Evolutionary conservation across 2,329 filamentous ascomycete genomes (phyloP), one percentile per base, ranked within the genome.

Genomic region (Capronia americana): DNA sequence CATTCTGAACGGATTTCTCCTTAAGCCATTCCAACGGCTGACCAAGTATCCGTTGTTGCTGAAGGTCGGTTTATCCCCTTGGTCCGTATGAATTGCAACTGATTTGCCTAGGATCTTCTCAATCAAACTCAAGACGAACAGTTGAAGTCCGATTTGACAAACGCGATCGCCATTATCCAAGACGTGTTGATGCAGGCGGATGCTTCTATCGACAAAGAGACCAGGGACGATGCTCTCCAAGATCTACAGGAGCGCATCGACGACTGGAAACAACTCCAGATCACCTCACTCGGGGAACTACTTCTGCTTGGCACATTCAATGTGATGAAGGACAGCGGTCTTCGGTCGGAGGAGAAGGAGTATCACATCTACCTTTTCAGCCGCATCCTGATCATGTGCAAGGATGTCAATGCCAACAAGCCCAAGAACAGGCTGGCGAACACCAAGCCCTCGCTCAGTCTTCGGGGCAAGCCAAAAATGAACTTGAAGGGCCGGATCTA

Each of bases 311-410:
- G 95, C 38, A 91, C 93, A 32, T 96, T 97, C 78, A 93, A 92
- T 0, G 94, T 99, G 48, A 83, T 97, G 34, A 98, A 96, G 73
- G 86, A 86, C 48, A 86, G 88, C 26, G 65, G 51, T 17, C 46
- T 62, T n/a, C 60, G 70, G 46, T 67, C 67, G 4, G 69, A 73
- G 17, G 71, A 73, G 58, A 72, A 71, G 58, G 72, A 97, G 91
- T 99, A 98, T 77, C 94, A 96, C 78, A 96, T 99, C 68, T 99
- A 96, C 79, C 88, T 99, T 32, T 99, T 99, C 78, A 92, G 98
- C 77, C 91, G 88, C 76, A 99, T 99, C 65, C 83, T 99, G 51
- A 86, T 99, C 34, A 98, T 95, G 79, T 98, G 95, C 86, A 99
- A 98, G 82, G 95, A 98, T 75, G 86, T 95, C 61, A 91, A 93